phyloP scores from a whole-genome alignment of 371 early-diverging fungal species.

The Quaeritorhiza haematococci region DNA sequence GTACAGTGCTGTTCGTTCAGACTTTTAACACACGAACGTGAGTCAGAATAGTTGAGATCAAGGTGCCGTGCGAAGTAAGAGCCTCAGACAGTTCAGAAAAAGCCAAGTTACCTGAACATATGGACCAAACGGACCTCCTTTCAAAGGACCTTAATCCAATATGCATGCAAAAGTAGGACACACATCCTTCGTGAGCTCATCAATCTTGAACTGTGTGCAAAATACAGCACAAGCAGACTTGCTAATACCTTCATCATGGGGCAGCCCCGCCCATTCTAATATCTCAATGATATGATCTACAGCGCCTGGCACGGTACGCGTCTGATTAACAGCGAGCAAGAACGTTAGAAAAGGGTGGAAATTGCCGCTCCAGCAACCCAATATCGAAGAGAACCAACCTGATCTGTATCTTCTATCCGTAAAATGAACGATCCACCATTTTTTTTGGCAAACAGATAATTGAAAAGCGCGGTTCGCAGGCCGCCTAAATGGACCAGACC shows the following conservation, averaged over 20 bases:
- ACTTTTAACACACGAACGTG: too few species aligned
- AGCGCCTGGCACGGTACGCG: constrained; percentile 74
- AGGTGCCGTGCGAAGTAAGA: neutral
- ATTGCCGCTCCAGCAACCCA: constrained; percentile 1
- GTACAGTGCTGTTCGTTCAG: constrained; percentile 71
- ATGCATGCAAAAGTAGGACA: too few species aligned
- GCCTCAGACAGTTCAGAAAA: neutral
- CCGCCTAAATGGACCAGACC: constrained; percentile 92
- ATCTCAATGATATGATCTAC: constrained; percentile 60
- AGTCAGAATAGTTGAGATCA: constrained; percentile 1
- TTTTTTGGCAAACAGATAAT: constrained; percentile 76
- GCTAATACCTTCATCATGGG: constrained; percentile 68
- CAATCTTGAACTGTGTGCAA: too few species aligned
- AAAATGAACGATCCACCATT: constrained; percentile 74
- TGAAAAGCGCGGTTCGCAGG: constrained; percentile 87
- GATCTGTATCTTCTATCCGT: constrained; percentile 93
- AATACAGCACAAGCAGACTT: constrained; percentile 54
- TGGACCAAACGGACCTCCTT: constrained; percentile 58
- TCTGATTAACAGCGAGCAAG: constrained; percentile 29
- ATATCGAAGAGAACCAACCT: constrained; percentile 37
- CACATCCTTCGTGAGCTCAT: too few species aligned
- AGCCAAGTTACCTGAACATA: constrained; percentile 61
- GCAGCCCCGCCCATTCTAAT: constrained; percentile 75
- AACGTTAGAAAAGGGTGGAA: neutral
- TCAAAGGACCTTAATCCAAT: too few species aligned